Conservation (phyloP, 2,329 filamentous ascomycete genomes). For the Aureobasidium leucospermi region DNA sequence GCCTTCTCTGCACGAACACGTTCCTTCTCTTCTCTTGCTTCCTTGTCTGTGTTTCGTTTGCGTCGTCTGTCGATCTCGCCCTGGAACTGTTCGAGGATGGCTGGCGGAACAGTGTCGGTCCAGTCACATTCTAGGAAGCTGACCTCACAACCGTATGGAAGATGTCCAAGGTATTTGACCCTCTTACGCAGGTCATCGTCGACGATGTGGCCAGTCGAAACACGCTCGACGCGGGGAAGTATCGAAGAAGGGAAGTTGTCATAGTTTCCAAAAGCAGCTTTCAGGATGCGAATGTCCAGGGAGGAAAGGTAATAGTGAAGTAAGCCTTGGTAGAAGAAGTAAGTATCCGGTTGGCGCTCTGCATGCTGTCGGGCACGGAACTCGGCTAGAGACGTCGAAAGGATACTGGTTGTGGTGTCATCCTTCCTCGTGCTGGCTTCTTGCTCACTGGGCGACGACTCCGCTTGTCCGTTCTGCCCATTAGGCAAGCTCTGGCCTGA, state of each 20-base stretch:
- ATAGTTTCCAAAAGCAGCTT: slow-evolving; percentile 80
- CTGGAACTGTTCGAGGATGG: slow-evolving; percentile 68
- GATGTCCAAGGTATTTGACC: slow-evolving; percentile 77
- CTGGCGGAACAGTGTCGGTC: slow-evolving; percentile 75
- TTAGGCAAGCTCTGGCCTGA: slow-evolving; percentile 32
- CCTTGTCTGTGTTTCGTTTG: slow-evolving; percentile 74
- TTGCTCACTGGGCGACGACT: not conserved
- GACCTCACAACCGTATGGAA: slow-evolving; percentile 85
- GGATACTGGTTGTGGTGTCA: slow-evolving; percentile 20
- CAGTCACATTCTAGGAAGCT: slow-evolving; percentile 91
- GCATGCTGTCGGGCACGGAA: slow-evolving; percentile 36
- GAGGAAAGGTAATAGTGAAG: slow-evolving; percentile 86
- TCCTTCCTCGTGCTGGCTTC: not conserved
- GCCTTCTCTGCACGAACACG: slow-evolving; percentile 72
- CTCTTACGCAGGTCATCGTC: slow-evolving; percentile 78
- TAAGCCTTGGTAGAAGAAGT: slow-evolving; percentile 82
- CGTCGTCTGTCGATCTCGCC: slow-evolving; percentile 68
- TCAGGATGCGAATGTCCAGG: slow-evolving; percentile 85
- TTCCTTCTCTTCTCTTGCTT: slow-evolving; percentile 78
- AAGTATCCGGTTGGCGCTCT: slow-evolving; percentile 47
- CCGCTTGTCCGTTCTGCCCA: slow-evolving; percentile 6
- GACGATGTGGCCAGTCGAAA: slow-evolving; percentile 79
- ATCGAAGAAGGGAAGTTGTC: slow-evolving; percentile 76
- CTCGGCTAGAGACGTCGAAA: slow-evolving; percentile 39
- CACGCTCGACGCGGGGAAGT: slow-evolving; percentile 77